phyloP scores from a whole-genome alignment of 2,329 filamentous ascomycete species.

The Talaromyces verruculosus region DNA sequence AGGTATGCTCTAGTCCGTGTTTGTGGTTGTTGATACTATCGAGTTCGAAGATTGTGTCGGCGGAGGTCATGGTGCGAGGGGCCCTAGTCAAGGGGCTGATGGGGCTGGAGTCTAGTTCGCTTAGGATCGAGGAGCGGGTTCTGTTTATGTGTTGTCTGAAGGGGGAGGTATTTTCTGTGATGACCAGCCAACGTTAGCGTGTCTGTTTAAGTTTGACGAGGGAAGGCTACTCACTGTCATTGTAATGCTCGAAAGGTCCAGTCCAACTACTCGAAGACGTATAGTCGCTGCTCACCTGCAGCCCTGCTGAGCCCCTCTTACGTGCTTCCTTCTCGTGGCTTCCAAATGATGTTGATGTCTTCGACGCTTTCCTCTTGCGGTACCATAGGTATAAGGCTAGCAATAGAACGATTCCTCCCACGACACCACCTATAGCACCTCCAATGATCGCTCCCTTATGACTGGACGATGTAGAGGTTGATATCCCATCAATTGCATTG shows the following conservation, averaged over 20 bases:
- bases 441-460: conserved; percentile 27
- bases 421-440: conserved; percentile 26
- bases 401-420: conserved; percentile 20
- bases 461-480: background rate
- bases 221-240: background rate
- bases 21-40: conserved; percentile 5
- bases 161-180: background rate
- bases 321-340: background rate
- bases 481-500: background rate
- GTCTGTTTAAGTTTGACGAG: background rate
- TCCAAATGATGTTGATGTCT: conserved; percentile 4
- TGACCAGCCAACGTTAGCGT: background rate
- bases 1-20: background rate
- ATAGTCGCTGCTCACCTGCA: background rate
- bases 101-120: conserved; percentile 8
- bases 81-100: background rate
- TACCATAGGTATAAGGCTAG: conserved; percentile 24
- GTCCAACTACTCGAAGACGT: conserved; percentile 1
- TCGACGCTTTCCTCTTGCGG: conserved; percentile 24
- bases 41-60: conserved; percentile 13
- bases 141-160: conserved; percentile 5
- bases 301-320: background rate
- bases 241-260: background rate
- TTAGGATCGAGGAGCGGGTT: conserved; percentile 5
- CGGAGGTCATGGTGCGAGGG: background rate